phyloP scores from a whole-genome alignment of 495 filamentous ascomycete species.

The Penicillium goetzii region DNA sequence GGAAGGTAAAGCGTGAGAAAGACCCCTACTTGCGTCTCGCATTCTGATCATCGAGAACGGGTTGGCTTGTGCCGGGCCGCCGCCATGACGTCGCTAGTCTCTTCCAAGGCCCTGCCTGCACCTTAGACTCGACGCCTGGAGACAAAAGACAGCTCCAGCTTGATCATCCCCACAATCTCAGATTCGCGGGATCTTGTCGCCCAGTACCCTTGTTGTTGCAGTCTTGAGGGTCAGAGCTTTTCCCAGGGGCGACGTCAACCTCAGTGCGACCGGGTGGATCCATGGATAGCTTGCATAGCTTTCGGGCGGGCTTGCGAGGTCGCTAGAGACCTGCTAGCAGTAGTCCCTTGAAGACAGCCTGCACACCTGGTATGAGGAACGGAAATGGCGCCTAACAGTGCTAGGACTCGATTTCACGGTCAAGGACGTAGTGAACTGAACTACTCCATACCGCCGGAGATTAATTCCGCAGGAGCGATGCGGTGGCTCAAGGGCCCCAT shows the following conservation, averaged over 20 bases:
- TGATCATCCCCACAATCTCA: neutral
- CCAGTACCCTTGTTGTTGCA: neutral
- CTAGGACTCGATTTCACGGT: neutral
- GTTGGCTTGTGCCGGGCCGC: neutral
- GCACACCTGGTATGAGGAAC: neutral
- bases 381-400: neutral
- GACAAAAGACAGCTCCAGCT: neutral
- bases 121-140: neutral
- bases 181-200: neutral
- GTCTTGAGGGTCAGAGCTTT: neutral
- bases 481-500: neutral
- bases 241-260: neutral
- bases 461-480: neutral
- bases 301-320: neutral
- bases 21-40: neutral
- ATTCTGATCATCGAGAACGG: neutral
- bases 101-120: neutral
- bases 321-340: neutral
- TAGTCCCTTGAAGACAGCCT: neutral
- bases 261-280: slow-evolving; percentile 2
- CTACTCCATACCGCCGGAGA: neutral
- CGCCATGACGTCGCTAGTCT: neutral
- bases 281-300: neutral
- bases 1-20: neutral
- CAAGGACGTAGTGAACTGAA: neutral